These are phyloP conservation scores for Luvunga scandens DNA, from an alignment of 345 rosid species.

Conservation along the genomic window DNA sequence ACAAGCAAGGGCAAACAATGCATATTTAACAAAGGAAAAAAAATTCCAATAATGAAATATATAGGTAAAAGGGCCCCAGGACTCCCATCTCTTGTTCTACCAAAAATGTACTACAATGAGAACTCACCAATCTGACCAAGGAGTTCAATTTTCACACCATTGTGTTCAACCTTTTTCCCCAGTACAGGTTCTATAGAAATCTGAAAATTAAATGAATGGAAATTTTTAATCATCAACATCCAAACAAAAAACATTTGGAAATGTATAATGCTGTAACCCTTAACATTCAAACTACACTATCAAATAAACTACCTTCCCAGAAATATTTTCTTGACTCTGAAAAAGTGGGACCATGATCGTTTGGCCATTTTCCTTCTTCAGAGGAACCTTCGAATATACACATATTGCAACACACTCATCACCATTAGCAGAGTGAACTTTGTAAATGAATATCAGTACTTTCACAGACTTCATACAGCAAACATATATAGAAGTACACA, in stretches of 20 bases:
- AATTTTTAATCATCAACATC: not conserved
- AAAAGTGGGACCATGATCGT: constrained; percentile 73
- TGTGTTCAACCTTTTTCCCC: constrained; percentile 95
- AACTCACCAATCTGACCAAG: constrained; percentile 90
- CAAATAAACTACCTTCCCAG: constrained; percentile 63
- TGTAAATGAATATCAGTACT: not conserved
- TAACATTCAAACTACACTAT: not conserved
- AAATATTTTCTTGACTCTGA: constrained; percentile 91
- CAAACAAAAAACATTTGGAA: not conserved
- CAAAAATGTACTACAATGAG: not conserved
- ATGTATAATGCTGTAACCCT: not conserved
- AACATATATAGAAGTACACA: not conserved
- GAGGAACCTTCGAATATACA: constrained; percentile 53
- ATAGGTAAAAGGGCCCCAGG: not conserved
- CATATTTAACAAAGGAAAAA: not conserved
- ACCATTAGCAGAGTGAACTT: not conserved
- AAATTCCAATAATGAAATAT: not conserved
- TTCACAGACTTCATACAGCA: not conserved
- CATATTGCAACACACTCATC: not conserved
- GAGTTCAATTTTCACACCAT: constrained; percentile 93
- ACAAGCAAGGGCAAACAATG: not conserved
- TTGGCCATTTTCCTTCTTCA: constrained; percentile 96
- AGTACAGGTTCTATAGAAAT: constrained; percentile 75
- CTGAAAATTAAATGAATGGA: constrained; percentile 33
- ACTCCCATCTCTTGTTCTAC: not conserved